Evolutionary conservation across 495 filamentous ascomycete genomes (phyloP).

Genomic region (Endocarpon pusillum): DNA sequence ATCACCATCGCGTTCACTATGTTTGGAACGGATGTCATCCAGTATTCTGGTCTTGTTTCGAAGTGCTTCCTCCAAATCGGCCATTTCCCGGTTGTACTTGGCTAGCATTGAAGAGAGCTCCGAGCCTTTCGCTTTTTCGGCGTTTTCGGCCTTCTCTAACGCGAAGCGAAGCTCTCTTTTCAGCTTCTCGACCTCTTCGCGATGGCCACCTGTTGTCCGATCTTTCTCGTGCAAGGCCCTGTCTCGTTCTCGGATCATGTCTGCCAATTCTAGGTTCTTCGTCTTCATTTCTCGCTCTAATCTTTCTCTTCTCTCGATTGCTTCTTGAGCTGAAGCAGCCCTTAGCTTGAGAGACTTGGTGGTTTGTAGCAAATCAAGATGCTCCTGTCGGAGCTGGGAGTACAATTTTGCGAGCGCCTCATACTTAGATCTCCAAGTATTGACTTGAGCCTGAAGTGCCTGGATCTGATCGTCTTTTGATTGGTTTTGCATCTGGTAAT

Average conservation of each 20-base stretch:
- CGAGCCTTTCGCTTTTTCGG: conserved; percentile 78
- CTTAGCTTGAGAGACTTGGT: conserved; percentile 94
- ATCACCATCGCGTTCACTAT: conserved; percentile 67
- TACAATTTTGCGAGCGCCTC: conserved; percentile 93
- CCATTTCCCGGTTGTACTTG: conserved; percentile 93
- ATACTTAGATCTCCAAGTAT: conserved; percentile 93
- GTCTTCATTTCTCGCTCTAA: conserved; percentile 94
- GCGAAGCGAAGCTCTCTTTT: conserved; percentile 93
- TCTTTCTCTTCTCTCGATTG: conserved; percentile 86
- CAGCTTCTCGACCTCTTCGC: conserved; percentile 87
- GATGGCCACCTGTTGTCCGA: conserved; percentile 64
- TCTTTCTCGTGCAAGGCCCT: conserved; percentile 89
- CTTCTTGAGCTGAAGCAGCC: conserved; percentile 89
- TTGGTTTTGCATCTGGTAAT: conserved; percentile 64
- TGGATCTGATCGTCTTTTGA: conserved; percentile 92
- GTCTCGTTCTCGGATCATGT: conserved; percentile 96
- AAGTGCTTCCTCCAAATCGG: conserved; percentile 84
- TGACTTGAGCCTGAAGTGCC: conserved; percentile 82
- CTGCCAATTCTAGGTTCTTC: conserved; percentile 92
- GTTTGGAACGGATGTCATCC: conserved; percentile 63
- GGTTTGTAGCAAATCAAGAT: conserved; percentile 83
- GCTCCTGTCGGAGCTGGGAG: conserved; percentile 86
- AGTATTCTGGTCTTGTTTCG: conserved; percentile 75
- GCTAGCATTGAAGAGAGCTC: conserved; percentile 87
- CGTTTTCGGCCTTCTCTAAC: conserved; percentile 79